Evolutionary conservation across 2,329 filamentous ascomycete genomes (phyloP).

Genomic region (Emmonsiellopsis sp.): DNA sequence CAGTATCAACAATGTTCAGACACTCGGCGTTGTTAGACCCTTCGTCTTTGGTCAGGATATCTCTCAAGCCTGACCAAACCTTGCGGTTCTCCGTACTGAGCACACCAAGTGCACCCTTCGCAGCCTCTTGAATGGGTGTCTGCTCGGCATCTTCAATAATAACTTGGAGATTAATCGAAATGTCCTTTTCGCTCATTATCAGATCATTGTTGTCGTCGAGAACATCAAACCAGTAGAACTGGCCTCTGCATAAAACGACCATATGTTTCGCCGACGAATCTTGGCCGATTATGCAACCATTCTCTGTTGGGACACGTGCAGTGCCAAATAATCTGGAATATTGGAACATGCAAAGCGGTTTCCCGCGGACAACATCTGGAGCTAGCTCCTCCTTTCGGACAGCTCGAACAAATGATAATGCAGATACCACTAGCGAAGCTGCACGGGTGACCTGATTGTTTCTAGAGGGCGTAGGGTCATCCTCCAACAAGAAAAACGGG

Average conservation of each 20-base stretch:
- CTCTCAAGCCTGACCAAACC: conserved; percentile 84
- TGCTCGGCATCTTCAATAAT: conserved; percentile 86
- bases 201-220: conserved; percentile 88
- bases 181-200: conserved; percentile 94
- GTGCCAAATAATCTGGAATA: conserved; percentile 94
- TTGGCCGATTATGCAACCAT: conserved; percentile 92
- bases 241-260: conserved; percentile 85
- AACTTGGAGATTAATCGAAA: conserved; percentile 82
- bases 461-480: conserved; percentile 90
- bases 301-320: conserved; percentile 83
- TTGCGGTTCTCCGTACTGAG: conserved; percentile 95
- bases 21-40: conserved; percentile 94
- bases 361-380: conserved; percentile 74
- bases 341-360: conserved; percentile 94
- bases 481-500: conserved; percentile 93
- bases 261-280: conserved; percentile 89
- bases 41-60: conserved; percentile 75
- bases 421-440: conserved; percentile 82
- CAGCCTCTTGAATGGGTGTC: conserved; percentile 84
- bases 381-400: conserved; percentile 88
- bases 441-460: conserved; percentile 96
- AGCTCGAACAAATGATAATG: conserved; percentile 84
- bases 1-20: conserved; percentile 88
- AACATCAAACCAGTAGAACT: conserved; percentile 99
- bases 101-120: conserved; percentile 89